Evolutionary conservation across 805 yeast species (phyloP), one percentile per base, ranked within the genome.

Genomic region (Lipomyces starkeyi): DNA sequence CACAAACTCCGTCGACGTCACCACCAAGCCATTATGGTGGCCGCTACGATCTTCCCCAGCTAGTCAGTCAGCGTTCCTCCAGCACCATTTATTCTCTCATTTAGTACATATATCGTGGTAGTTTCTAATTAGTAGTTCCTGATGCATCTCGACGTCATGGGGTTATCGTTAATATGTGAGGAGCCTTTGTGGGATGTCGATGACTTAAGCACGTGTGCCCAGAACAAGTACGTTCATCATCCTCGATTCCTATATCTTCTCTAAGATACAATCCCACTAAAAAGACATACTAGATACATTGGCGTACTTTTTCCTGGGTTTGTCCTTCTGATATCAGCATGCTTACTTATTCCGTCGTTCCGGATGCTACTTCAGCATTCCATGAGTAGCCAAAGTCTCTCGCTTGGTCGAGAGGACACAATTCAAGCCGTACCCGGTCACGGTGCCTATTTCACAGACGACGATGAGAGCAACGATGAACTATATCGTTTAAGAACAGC

Each of bases 151-250:
- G 49, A 53, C 35, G 56, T 29, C 29, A 53, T 53, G 56, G 56
- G 34, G 34, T 53, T 53, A 27, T 17, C 17, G 17, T 35, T 66
- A 20, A 61, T 53, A 27, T 69, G 72, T 59, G 71, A 67, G 1
- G 56, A 65, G 29, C 68, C 71, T 3, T n/a, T 65, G 9, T 88
- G 92, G 91, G 78, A 80, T 70, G 86, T 83, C 68, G 92, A 88
- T 73, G 92, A 88, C 76, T 74, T 88, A 52, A 84, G 89, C 1
- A 74, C 75, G 17, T 86, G 89, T 74, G 84, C 84, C 4, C 80
- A 87, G 59, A 78, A 79, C 25, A 71, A 74, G 74, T 76, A 78
- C 68, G 73, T 86, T 6, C 29, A 6, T 47, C n/a, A 6, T 25
- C 9, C 14, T 53, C 22, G 34, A 25, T 22, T 22, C n/a, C 56